Conservation (phyloP, 768 basidiomycete species). For the Phanerodontia chrysosporium region DNA sequence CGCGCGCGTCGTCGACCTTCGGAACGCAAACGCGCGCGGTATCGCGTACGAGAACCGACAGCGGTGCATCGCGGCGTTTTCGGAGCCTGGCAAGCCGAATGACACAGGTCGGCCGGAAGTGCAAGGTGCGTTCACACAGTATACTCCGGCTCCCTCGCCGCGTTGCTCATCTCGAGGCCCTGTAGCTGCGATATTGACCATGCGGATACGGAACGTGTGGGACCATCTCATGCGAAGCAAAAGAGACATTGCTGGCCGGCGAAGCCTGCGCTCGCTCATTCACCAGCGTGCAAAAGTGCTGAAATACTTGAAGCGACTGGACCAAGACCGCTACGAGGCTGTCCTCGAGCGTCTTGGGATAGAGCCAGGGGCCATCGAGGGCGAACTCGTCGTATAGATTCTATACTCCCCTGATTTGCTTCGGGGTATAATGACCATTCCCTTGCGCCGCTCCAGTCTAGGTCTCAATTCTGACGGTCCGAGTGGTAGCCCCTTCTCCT, state of each 20-base stretch:
- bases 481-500: background rate
- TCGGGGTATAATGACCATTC: background rate
- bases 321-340: slow-evolving; percentile 69
- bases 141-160: background rate
- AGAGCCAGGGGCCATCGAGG: slow-evolving; percentile 79
- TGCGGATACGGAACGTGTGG: slow-evolving; percentile 81
- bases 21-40: slow-evolving; percentile 85
- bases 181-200: slow-evolving; percentile 81
- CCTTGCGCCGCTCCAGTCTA: background rate
- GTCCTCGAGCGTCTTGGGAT: slow-evolving; percentile 72
- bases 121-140: slow-evolving; percentile 67
- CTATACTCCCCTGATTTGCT: background rate
- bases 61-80: slow-evolving; percentile 78
- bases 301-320: slow-evolving; percentile 64
- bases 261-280: slow-evolving; percentile 71
- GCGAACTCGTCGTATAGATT: slow-evolving; percentile 73
- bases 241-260: slow-evolving; percentile 74
- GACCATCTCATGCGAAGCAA: slow-evolving; percentile 63
- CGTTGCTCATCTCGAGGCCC: background rate
- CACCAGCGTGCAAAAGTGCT: slow-evolving; percentile 82
- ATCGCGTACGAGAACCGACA: slow-evolving; percentile 83
- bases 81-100: slow-evolving; percentile 55
- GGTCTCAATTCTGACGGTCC: background rate
- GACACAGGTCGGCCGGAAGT: slow-evolving; percentile 87
- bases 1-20: slow-evolving; percentile 71